Evolutionary conservation across 2,329 filamentous ascomycete genomes (phyloP).

Genomic region (Westerdykella ornata): DNA sequence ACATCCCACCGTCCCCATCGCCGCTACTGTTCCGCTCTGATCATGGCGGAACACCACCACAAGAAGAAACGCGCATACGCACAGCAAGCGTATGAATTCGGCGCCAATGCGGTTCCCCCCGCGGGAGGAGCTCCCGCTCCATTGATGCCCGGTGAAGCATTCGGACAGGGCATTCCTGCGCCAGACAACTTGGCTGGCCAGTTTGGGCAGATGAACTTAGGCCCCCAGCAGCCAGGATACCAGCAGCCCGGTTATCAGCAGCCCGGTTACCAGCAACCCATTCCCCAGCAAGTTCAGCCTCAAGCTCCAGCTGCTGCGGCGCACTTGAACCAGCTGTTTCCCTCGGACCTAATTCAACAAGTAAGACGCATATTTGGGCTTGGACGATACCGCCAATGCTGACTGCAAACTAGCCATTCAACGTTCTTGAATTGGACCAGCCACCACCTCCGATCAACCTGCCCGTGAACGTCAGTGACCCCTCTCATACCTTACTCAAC

Average conservation of each 20-base stretch:
- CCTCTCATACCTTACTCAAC: not conserved
- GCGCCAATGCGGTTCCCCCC: conserved; percentile 63
- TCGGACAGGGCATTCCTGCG: conserved; percentile 28
- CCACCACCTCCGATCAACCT: conserved; percentile 87
- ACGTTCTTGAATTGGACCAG: conserved; percentile 84
- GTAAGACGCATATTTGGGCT: not conserved
- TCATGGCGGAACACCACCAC: conserved; percentile 25
- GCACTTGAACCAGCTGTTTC: conserved; percentile 78
- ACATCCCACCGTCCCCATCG: conserved; percentile 6
- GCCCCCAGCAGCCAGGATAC: conserved; percentile 41
- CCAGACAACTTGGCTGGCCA: conserved; percentile 39
- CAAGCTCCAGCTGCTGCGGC: conserved; percentile 5
- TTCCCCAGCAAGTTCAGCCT: conserved; percentile 12
- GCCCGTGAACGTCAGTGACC: conserved; percentile 73
- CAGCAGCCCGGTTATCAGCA: conserved; percentile 9
- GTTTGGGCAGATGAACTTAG: conserved; percentile 72
- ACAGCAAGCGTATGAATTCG: conserved; percentile 90
- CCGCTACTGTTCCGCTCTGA: conserved; percentile 10
- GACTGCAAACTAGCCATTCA: conserved; percentile 56
- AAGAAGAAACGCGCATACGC: conserved; percentile 96
- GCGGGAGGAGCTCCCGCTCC: conserved; percentile 27
- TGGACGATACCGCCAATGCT: not conserved
- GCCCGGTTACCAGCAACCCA: conserved; percentile 25
- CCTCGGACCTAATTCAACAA: conserved; percentile 83
- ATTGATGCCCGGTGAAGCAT: not conserved